Evolutionary conservation across 768 basidiomycete genomes (phyloP), one percentile per base, ranked within the genome.

Genomic region (Trametes cubensis): DNA sequence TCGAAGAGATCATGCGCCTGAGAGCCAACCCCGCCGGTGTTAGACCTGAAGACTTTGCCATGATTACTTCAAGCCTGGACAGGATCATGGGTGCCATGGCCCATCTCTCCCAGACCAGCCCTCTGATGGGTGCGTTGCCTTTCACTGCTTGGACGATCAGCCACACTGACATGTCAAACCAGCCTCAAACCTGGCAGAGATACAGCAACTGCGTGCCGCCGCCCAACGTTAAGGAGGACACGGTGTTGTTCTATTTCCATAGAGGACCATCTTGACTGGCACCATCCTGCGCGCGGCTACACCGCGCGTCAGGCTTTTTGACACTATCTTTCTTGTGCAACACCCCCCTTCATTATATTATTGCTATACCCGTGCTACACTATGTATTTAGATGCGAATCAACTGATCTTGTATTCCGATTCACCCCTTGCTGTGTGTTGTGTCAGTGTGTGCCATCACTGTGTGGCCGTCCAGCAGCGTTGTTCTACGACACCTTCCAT

Each of bases 71-170:
- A 1, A 63, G 63, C 11, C 54, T 73, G 42, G 64, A 70, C 17
- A 66, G 62, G 39, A 65, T 70, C 18, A 60, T 67, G 5, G 57
- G 55, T 2, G 61, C 66, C 13, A 71, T 73, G 70, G 38, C 54
- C 6, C 40, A 45, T 23, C 46, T 71, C 23, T 54, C 67, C 1
- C 39, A 26, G 6, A 62, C 45, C 10, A 69, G 64, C 48, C 66
- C 63, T 14, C 56, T 73, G 42, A 73, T 73, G 69, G 67, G 72
- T 73, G 48, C 23, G 68, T 59, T 26, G 5, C 23, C 10, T 14
- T 30, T 30, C 51, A 10, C 38, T 10, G 34, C 14, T 6, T n/a
- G 3, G 34, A 39, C 6, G 17, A 39, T 30, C 14, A 46, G 20
- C 23, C 10, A 18, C 3, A 14, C 39, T 50, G 2, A 39, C 28